A percentile compares a stretch with the other conserved stretches of the same genome.
Evolutionary conservation across 2,329 filamentous ascomycete genomes (phyloP).

Genomic region (Didymella pinodella): DNA sequence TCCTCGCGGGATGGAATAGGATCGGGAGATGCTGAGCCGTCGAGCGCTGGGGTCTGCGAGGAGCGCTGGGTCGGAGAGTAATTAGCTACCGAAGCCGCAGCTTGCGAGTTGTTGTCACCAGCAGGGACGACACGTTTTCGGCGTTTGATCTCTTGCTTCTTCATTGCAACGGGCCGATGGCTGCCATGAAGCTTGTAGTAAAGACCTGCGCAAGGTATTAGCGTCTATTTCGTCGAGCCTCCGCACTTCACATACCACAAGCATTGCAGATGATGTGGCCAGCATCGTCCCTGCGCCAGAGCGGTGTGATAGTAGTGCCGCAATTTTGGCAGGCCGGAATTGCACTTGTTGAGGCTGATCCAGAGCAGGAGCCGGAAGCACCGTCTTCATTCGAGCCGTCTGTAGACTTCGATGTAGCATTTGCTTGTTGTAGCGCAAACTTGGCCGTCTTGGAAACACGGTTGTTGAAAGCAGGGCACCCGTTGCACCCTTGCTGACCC

Average conservation of each 20-base stretch:
- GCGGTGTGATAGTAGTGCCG: constrained; percentile 91
- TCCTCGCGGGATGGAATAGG: constrained; percentile 43
- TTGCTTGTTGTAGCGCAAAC: constrained; percentile 63
- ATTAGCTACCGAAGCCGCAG: constrained; percentile 37
- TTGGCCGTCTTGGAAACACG: constrained; percentile 87
- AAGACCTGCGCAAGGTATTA: constrained; percentile 66
- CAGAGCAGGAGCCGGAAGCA: constrained; percentile 29
- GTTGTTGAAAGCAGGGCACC: constrained; percentile 97
- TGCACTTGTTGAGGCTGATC: constrained; percentile 55
- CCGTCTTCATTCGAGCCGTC: constrained; percentile 27
- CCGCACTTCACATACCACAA: constrained; percentile 72
- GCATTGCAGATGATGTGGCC: constrained; percentile 99
- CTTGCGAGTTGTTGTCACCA: constrained; percentile 54
- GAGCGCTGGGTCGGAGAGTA: constrained; percentile 42
- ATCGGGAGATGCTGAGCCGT: constrained; percentile 48
- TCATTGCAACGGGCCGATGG: constrained; percentile 96
- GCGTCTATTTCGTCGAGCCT: constrained; percentile 4
- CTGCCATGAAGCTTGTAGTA: constrained; percentile 97
- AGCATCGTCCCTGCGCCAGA: constrained; percentile 93
- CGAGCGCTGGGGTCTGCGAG: constrained; percentile 41
- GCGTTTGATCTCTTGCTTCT: constrained; percentile 95
- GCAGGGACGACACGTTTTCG: constrained; percentile 93
- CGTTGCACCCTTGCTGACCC: constrained; percentile 91
- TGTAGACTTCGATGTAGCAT: constrained; percentile 36
- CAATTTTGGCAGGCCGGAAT: constrained; percentile 97